These are phyloP conservation scores for Fusarium lateritium DNA, from an alignment of 2,329 filamentous ascomycete species.

Conservation along the genomic window DNA sequence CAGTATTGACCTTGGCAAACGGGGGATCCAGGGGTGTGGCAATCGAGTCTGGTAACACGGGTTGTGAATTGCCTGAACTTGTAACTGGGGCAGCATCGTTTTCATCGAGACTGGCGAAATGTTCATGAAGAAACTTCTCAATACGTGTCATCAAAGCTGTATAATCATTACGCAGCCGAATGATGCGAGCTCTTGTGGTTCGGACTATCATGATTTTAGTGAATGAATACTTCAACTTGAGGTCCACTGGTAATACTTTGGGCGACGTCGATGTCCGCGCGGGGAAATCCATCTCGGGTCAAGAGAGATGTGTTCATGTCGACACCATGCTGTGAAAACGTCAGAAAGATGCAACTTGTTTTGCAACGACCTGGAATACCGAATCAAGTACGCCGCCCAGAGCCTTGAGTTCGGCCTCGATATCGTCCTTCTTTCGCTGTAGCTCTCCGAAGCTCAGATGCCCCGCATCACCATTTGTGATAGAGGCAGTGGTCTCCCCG, in stretches of 20 bases:
- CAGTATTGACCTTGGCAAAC: conserved; percentile 92
- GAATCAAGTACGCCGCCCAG: conserved; percentile 90
- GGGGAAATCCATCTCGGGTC: conserved; percentile 91
- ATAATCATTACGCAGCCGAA: conserved; percentile 92
- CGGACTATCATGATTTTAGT: conserved; percentile 73
- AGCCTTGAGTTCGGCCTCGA: conserved; percentile 90
- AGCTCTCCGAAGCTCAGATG: conserved; percentile 83
- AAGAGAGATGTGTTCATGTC: conserved; percentile 91
- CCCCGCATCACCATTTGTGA: conserved; percentile 72
- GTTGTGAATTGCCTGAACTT: conserved; percentile 42
- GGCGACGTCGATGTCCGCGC: conserved; percentile 93
- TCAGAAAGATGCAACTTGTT: conserved; percentile 38
- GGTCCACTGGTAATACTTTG: conserved; percentile 75
- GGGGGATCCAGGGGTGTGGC: conserved; percentile 48
- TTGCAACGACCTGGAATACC: conserved; percentile 64
- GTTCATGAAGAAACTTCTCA: conserved; percentile 88
- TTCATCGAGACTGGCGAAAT: conserved; percentile 82
- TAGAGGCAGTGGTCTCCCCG: conserved; percentile 77
- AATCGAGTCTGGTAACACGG: conserved; percentile 54
- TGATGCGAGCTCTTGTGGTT: conserved; percentile 92
- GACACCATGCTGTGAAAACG: conserved; percentile 80
- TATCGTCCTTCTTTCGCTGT: conserved; percentile 84
- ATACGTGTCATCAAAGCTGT: conserved; percentile 88
- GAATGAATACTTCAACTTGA: conserved; percentile 37
- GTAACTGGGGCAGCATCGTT: conserved; percentile 54